Conservation (phyloP, 2,329 filamentous ascomycete species). For the Scopulariopsis brevicaulis region DNA sequence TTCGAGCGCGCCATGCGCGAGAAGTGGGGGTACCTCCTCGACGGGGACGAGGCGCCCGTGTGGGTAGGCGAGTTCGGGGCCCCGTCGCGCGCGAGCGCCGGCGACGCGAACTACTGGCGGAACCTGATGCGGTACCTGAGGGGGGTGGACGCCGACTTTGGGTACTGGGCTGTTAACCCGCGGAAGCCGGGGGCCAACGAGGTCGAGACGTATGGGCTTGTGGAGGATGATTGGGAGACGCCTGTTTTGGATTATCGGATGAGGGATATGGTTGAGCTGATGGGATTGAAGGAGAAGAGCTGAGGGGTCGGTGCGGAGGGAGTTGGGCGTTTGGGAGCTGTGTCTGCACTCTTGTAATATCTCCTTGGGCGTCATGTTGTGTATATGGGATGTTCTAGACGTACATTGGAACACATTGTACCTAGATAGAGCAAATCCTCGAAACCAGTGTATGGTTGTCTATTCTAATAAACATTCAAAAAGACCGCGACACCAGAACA, state of each 20-base stretch:
- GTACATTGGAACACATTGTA: neutral
- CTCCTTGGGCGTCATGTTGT: neutral
- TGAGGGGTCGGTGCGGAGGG: neutral
- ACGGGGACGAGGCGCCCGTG: constrained; percentile 35
- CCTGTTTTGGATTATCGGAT: constrained; percentile 51
- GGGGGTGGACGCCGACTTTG: constrained; percentile 50
- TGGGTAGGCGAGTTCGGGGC: constrained; percentile 61
- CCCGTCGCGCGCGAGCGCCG: constrained; percentile 36
- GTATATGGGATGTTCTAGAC: neutral
- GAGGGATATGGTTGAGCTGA: constrained; percentile 48
- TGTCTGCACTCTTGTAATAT: neutral
- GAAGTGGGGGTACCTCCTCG: constrained; percentile 56
- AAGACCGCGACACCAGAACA: neutral
- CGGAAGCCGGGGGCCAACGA: constrained; percentile 47
- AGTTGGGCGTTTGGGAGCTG: neutral
- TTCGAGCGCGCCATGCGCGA: constrained; percentile 50
- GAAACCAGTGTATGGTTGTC: neutral
- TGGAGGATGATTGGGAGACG: constrained; percentile 54
- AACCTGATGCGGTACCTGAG: constrained; percentile 50
- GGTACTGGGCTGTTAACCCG: constrained; percentile 61
- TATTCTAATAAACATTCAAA: neutral
- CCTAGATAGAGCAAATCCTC: neutral
- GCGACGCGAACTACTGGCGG: constrained; percentile 54
- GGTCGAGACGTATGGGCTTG: constrained; percentile 48
- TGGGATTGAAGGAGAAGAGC: constrained; percentile 12